Evolutionary conservation across 129 eudicot genomes (phyloP), one percentile per base, ranked within the genome.

Genomic region (Flaveria bidentis): DNA sequence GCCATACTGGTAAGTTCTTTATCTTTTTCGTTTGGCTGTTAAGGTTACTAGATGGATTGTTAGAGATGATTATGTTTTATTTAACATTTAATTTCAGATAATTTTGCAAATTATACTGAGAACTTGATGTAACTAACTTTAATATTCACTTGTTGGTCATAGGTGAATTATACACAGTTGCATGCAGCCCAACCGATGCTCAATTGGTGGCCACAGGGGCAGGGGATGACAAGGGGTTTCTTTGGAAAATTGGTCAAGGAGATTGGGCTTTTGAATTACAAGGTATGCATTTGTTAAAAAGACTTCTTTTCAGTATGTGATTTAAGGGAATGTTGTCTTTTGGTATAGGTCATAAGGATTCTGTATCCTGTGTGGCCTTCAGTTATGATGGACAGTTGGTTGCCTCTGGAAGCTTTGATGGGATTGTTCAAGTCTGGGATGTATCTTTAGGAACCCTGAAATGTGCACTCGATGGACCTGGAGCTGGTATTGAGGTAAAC

Each of bases 171-270:
- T 95, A 91, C 86, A 78, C 96, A 47, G 96, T 86, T 73, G 94
- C 90, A 3, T 91, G 99, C 82, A 91, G 97, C 78, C 97, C 99
- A 39, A 86, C 91, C 13, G 95, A 95, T 75, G 81, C 90, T 62
- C 80, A 83, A 25, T 76, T 95, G 81, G 99, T 95, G 72, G 99
- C 96, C 69, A 95, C 97, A n/a, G 99, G 99, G 49, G 99, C 89
- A 49, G 97, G 96, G 58, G 99, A 95, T 72, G 97, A 95, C 80
- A 91, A 74, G 84, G 99, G 99, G 46, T 95, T 89, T 82, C 69
- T 95, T 23, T 95, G 97, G 97, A 89, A 69, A 70, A 86, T 95
- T 63, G 90, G 90, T 67, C 90, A 77, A 86, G 98, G 96, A 75
- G 97, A 95, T 53, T 87, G 94, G 94, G 96, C 96, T 83, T 79